Evolutionary conservation across 306 rosid species (phyloP), one percentile per base, ranked within the genome.

Genomic region (Betula pendula): DNA sequence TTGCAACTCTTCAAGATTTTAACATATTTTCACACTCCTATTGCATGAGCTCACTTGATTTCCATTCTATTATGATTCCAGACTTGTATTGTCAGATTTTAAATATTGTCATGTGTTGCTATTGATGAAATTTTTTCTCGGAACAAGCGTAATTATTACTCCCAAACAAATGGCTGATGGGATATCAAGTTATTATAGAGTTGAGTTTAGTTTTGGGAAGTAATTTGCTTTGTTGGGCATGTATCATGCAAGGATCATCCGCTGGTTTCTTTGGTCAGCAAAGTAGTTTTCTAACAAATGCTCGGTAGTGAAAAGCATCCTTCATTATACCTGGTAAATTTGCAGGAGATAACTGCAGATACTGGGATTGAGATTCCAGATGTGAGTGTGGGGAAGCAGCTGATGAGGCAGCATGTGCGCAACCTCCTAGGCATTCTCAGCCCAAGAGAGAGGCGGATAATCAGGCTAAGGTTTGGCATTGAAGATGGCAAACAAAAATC

Each of bases 261-360:
- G 17, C 40, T 5, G 38, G 40, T 62, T 33, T 17, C 20, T 33
- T 7, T 0, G 45, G 40, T 35, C 38, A 19, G 70, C 48, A 38
- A 38, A 19, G 15, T 35, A 19, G 15, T 38, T 65, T 65, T 65
- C 24, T 65, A 8, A n/a, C 24, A 65, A 65, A 38, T 38, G 70
- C 47, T 65, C 27, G 20, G 25, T 60, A 2, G 3, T 25, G 11
- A 38, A 65, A 9, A 10, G 24, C 8, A 16, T 24, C 49, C 59
- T 47, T 75, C 42, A 83, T 24, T 35, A 59, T 48, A 40, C 16
- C 60, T 55, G 35, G 77, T 76, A 20, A 68, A 31, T 73, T 70
- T 80, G 84, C 93, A 95, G 98, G 98, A 95, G 85, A 66, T 92
- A 71, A 95, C 95, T 67, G 95, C 98, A 47, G 96, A 92, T 79